Conservation (phyloP, 257 asterid genomes). For the Gardenia jasminoides region DNA sequence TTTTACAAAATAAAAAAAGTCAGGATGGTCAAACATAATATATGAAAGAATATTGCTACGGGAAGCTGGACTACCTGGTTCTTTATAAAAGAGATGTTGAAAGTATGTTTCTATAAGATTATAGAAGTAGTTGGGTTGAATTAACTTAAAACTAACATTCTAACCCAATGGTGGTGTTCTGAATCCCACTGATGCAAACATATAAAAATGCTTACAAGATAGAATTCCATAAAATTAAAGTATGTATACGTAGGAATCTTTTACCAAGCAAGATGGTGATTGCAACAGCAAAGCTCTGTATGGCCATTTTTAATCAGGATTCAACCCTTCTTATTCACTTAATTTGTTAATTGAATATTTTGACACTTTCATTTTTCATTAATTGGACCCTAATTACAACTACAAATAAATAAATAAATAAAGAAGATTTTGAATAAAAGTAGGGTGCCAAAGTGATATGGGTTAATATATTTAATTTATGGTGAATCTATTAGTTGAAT, state of each 20-base stretch:
- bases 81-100: background rate
- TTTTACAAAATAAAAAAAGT: background rate
- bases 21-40: background rate
- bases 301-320: background rate
- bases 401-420: too few relatives aligned
- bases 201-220: too few relatives aligned
- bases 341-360: background rate
- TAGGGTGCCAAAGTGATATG: too few relatives aligned
- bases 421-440: too few relatives aligned
- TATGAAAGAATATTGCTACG: too few relatives aligned
- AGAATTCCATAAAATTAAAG: background rate
- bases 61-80: background rate
- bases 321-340: background rate
- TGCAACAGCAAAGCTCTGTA: conserved; percentile 1
- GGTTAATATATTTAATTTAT: too few relatives aligned
- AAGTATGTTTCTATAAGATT: background rate
- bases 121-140: background rate
- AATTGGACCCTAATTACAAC: too few relatives aligned
- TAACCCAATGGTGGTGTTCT: background rate
- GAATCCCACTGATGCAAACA: background rate
- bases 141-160: background rate
- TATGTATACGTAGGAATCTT: background rate
- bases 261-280: background rate
- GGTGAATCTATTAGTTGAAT: too few relatives aligned
- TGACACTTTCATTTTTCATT: background rate